A percentile compares a stretch with the other conserved stretches of the same genome.
Evolutionary conservation across 768 basidiomycete genomes (phyloP).

Genomic region (Boletellus ananiceps): DNA sequence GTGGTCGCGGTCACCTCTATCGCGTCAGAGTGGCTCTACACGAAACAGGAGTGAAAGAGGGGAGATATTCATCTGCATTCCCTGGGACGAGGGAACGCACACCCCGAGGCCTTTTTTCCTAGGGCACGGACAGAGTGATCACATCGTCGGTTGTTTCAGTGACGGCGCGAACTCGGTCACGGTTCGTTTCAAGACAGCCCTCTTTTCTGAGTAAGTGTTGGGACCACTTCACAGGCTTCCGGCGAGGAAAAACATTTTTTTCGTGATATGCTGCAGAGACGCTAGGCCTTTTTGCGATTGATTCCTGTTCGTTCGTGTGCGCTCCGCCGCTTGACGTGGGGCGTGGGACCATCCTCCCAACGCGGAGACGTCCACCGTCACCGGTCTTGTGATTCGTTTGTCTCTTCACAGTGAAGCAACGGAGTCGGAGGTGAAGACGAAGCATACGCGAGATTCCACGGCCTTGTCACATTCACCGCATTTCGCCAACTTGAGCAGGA

Average conservation of each 20-base stretch:
- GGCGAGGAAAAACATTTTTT: too few species aligned
- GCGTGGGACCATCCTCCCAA: not conserved
- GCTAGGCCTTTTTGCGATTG: not conserved
- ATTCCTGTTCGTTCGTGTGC: not conserved
- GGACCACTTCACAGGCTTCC: constrained; percentile 46
- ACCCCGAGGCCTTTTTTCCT: constrained; percentile 56
- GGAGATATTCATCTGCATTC: constrained; percentile 63
- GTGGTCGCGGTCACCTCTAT: constrained; percentile 40
- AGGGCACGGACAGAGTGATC: constrained; percentile 49
- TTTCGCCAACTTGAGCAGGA: not conserved
- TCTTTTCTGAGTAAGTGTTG: constrained; percentile 47
- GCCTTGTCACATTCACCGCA: not conserved
- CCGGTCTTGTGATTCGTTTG: not conserved
- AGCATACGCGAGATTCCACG: not conserved
- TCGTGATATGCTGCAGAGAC: constrained; percentile 18
- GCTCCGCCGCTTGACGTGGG: not conserved
- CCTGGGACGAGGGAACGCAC: constrained; percentile 75
- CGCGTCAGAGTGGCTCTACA: constrained; percentile 50
- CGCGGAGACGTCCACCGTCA: not conserved
- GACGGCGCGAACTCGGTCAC: not conserved
- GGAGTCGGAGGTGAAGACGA: not conserved
- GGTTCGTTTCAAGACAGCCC: constrained; percentile 40
- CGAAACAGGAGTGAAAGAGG: constrained; percentile 64
- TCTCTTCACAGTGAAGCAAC: not conserved
- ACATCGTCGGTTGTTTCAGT: not conserved